Evolutionary conservation across 805 yeast genomes (phyloP).

Genomic region (Saccharomycopsis oosterbeekiorum): DNA sequence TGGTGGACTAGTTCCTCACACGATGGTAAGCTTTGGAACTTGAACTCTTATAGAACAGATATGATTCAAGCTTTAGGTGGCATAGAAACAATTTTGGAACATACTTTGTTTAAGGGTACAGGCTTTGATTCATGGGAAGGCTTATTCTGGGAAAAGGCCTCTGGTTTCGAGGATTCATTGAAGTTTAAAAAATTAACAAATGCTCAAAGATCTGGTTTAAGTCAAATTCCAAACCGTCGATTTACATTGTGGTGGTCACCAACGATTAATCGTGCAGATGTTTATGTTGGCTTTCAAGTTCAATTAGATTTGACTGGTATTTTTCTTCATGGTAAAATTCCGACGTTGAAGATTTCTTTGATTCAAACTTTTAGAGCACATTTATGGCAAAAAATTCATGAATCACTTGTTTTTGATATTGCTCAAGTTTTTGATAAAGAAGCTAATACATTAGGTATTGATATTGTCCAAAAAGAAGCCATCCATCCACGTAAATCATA

Average conservation of each 20-base stretch:
- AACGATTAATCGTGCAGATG: conserved; percentile 94
- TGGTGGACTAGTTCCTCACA: conserved; percentile 96
- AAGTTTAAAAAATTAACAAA: conserved; percentile 91
- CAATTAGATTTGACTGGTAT: conserved; percentile 95
- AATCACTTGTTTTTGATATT: conserved; percentile 83
- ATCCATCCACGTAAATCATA: conserved; percentile 97
- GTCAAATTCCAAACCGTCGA: conserved; percentile 95
- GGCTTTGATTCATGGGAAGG: conserved; percentile 99
- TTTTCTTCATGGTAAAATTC: conserved; percentile 94
- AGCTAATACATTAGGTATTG: conserved; percentile 72
- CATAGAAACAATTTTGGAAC: conserved; percentile 90
- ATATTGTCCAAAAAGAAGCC: conserved; percentile 77
- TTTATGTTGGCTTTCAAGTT: conserved; percentile 93
- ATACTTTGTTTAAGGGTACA: conserved; percentile 89
- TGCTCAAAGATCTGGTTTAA: conserved; percentile 94
- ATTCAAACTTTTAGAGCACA: conserved; percentile 97
- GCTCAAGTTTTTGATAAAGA: conserved; percentile 89
- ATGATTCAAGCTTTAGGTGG: conserved; percentile 97
- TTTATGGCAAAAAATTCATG: conserved; percentile 98
- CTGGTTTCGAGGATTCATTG: conserved; percentile 94
- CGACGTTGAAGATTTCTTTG: conserved; percentile 88
- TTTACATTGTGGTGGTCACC: conserved; percentile 99
- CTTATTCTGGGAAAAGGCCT: conserved; percentile 94
- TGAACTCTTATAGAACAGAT: conserved; percentile 87
- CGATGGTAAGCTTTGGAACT: conserved; percentile 93